Conservation (phyloP, 2,329 filamentous ascomycete species). For the Colletotrichum eremochloae region DNA sequence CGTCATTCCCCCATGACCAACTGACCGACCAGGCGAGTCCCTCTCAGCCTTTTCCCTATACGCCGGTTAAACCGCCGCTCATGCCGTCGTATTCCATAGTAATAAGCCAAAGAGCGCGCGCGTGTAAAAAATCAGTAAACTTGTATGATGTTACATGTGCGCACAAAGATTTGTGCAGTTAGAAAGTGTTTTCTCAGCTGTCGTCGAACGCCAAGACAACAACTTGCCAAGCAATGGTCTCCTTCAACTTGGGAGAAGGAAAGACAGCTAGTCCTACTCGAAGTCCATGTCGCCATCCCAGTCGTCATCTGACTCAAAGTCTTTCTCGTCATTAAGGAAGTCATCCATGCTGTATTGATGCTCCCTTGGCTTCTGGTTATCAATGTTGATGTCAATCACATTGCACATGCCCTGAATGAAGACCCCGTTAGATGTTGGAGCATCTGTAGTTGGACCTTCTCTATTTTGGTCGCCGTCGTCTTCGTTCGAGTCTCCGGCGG, state of each 20-base stretch:
- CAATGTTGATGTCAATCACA: slow-evolving; percentile 78
- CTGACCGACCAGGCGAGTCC: slow-evolving; percentile 14
- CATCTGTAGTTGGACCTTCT: slow-evolving; percentile 35
- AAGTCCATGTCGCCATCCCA: slow-evolving; percentile 71
- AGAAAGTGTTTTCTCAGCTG: background rate
- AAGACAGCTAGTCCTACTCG: slow-evolving; percentile 51
- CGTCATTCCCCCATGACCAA: background rate
- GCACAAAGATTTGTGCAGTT: background rate
- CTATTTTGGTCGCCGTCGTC: slow-evolving; percentile 26
- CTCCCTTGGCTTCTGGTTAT: slow-evolving; percentile 81
- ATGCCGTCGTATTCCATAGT: background rate
- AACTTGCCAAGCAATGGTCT: background rate
- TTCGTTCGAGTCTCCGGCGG: slow-evolving; percentile 33
- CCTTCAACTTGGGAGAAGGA: background rate
- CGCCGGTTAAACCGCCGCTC: background rate
- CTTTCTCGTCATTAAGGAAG: slow-evolving; percentile 71
- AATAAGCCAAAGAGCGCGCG: background rate
- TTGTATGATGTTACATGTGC: background rate
- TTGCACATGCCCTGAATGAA: slow-evolving; percentile 78
- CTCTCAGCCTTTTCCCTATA: slow-evolving; percentile 16
- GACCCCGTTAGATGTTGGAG: slow-evolving; percentile 29
- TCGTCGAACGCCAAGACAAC: background rate
- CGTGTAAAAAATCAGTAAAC: background rate
- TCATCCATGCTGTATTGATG: slow-evolving; percentile 78
- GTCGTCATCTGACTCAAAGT: slow-evolving; percentile 68